A percentile compares a stretch with the other conserved stretches of the same genome.
Evolutionary conservation across 257 asterid species (phyloP).

Genomic region (Ilex asprella): DNA sequence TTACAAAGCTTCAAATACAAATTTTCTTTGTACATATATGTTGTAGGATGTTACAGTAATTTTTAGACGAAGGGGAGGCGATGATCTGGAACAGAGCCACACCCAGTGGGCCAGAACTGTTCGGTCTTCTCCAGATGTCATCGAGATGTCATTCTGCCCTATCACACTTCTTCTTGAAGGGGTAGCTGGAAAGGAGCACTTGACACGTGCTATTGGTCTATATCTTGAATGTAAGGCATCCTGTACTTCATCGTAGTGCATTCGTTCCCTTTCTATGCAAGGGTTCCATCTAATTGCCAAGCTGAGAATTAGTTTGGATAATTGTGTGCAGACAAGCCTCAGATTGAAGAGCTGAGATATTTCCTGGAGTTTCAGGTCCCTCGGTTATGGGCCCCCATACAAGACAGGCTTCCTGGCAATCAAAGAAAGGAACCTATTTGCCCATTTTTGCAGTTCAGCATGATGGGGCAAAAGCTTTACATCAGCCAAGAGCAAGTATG

Average conservation of each 20-base stretch:
- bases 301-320: too few species aligned
- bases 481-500: slow-evolving; percentile 82
- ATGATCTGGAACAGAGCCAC: slow-evolving; percentile 82
- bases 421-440: slow-evolving; percentile 84
- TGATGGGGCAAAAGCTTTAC: slow-evolving; percentile 87
- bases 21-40: slow-evolving; percentile 8
- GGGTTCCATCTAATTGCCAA: too few species aligned
- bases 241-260: not conserved
- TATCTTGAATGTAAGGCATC: slow-evolving; percentile 65
- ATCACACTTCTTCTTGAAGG: slow-evolving; percentile 71
- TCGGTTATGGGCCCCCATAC: slow-evolving; percentile 74
- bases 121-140: slow-evolving; percentile 73
- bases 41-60: slow-evolving; percentile 79
- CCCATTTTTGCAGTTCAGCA: slow-evolving; percentile 72
- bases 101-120: slow-evolving; percentile 65
- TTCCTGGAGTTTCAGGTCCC: slow-evolving; percentile 83
- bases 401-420: slow-evolving; percentile 61
- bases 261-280: not conserved
- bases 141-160: slow-evolving; percentile 72
- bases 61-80: slow-evolving; percentile 89
- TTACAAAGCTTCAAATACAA: not conserved
- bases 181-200: slow-evolving; percentile 54
- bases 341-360: slow-evolving; percentile 73
- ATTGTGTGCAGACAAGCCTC: slow-evolving; percentile 73
- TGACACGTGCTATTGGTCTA: slow-evolving; percentile 63